Evolutionary conservation across 2,329 filamentous ascomycete species (phyloP), one percentile per base, ranked within the genome.

Genomic region (Aureobasidium sp.): DNA sequence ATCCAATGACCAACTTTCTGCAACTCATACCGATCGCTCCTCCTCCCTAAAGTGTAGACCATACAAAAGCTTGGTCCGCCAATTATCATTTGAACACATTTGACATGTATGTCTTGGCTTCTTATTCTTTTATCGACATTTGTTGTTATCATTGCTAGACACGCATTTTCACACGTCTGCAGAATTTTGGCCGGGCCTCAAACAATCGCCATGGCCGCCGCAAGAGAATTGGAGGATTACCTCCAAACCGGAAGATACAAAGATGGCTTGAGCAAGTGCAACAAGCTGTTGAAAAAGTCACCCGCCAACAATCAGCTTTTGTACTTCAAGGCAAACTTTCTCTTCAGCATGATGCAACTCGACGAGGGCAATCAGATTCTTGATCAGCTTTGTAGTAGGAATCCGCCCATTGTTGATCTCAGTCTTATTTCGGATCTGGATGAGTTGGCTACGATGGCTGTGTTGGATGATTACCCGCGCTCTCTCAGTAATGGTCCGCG

Each of bases 191-290:
- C 55, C 4, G 29, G 42, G 12, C 29, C 42, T 15, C 55, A 48
- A 37, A 41, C 39, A 61, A 17, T 37, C 47, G 27, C 31, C 29
- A 53, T 47, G 39, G 48, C 48, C 15, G 51, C 60, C 29, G 29
- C 51, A 29, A 53, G 41, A 12, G 60, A 62, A 34, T n/a, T 62
- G 34, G 37, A 42, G 22, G 60, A 62, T 29, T 62, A 57, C 31
- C 53, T 62, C 7, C 44, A 58, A 15, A 34, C 52, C 5, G 66
- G 68, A 34, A 70, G 69, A 42, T 70, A 67, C 52, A 61, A 59
- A 20, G 70, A 72, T 34, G 72, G 72, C 49, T 66, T 73, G 55
- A 64, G 68, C 36, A 70, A 70, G 44, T 72, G 71, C 53, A 67
- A 73, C 58, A 68, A 71, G 14, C 63, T 73, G 1, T 62, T 74